Base-by-base conservation (phyloP, 352 stramenopile species). In the Phytophthora meadii region DNA sequence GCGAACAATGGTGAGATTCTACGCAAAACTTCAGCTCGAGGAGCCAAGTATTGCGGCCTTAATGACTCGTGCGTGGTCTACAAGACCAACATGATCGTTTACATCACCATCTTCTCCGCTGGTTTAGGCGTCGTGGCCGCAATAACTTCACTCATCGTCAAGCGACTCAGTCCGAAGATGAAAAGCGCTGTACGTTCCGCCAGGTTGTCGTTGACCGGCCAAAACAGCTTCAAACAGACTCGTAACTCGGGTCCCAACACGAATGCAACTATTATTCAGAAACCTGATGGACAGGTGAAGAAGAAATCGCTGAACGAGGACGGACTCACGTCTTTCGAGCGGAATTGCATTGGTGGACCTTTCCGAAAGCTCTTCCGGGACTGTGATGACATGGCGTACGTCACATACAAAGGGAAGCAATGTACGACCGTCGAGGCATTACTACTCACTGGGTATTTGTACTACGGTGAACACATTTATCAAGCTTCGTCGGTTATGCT, bases 21-120 rank as follows among this genome's bases (percentile, higher is more conserved):
- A 5, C 67, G 61, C 17, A 71, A 71, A 17, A 68, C 67, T 0
- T 65, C 61, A 0, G 41, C 49, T 28, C 34, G 42, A 3, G 61
- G 67, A 41, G 55, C 51, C 12, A 61, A 68, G 41, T 62, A 68
- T 51, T 75, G 62, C 41, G 52, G 65, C 0, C 56, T 75, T 15
- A 75, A 62, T 25, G 67, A 75, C 62, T 75, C 67, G 30, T 75
- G 67, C 37, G 48, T 75, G 37, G 61, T 75, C 14, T 75, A 61
- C 55, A 68, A 69, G 12, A 56, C 51, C 54, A 75, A 75, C 47
- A 42, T 74, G 30, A 65, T 60, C 1, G 44, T 71, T 7, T 65
- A 65, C 37, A 53, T 71, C 4, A 15, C 39, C 0, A 30, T 76
- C 5, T 62, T 67, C 34, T 70, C 68, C 1, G n/a, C 72, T 1